Evolutionary conservation across 2,329 filamentous ascomycete genomes (phyloP), one percentile per base, ranked within the genome.

Genomic region (Teratosphaeria destructans): DNA sequence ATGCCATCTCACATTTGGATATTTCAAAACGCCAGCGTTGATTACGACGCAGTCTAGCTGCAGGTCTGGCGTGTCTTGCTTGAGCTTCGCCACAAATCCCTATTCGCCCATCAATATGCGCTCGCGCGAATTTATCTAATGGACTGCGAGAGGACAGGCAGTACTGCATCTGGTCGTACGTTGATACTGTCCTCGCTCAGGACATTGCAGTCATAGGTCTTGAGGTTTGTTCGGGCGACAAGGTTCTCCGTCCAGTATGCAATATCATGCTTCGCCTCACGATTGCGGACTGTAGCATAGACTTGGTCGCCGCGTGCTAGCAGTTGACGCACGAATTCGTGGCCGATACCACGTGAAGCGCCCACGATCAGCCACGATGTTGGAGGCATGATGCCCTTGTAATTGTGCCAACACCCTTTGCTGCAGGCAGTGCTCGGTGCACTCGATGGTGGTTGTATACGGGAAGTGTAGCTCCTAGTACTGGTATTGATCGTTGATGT

Each of bases 1-100:
- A 14, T 26, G 19, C 27, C 19, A 68, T 76, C 72, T 73, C 26
- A 82, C 80, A 73, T 81, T 82, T 3, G 81, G 81, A 70, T 83
- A 84, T 65, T 77, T 74, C 64, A 82, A 67, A 5, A 83, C 76
- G 54, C 81, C 81, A 35, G 82, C 81, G 71, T 83, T 84, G 58
- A 83, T 64, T n/a, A 84, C 76, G 47, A 81, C 76, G 69, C 79
- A 78, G 70, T 82, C 80, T 55, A 82, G 77, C 60, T 72, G 76
- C 56, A 78, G 67, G 59, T 74, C 74, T 32, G 74, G 72, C 54
- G 76, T 73, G 35, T 67, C 64, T 16, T 49, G 43, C 43, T n/a
- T 49, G 43, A 49, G 43, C 43, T 49, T 19, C 43, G 43, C 43
- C 43, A 49, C 43, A 16, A 49, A 19, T 49, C 7, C 43, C 43